phyloP scores from a whole-genome alignment of 345 rosid genomes.

The Microthlaspi erraticum region DNA sequence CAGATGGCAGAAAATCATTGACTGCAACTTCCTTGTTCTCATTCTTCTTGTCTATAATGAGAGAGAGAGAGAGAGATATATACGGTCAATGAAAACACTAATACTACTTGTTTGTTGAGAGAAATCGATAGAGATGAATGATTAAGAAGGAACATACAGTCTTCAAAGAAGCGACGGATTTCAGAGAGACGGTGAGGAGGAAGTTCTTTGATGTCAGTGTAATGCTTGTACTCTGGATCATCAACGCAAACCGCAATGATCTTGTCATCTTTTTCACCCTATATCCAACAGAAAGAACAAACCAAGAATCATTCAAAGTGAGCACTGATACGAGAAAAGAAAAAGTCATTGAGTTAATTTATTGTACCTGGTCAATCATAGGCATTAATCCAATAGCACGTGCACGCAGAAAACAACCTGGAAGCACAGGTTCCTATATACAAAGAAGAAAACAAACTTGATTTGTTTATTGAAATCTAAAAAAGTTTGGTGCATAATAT shows the following conservation, averaged over 20 bases:
- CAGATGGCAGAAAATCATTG: constrained; percentile 77
- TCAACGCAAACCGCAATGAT: constrained; percentile 98
- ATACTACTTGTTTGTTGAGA: not conserved
- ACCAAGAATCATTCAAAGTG: not conserved
- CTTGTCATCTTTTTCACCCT: constrained; percentile 99
- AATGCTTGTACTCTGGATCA: constrained; percentile 94
- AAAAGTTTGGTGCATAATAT: not conserved
- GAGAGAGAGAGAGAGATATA: not conserved
- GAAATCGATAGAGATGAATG: not conserved
- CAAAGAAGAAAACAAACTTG: not conserved
- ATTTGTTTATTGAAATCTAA: not conserved
- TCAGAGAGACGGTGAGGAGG: constrained; percentile 97
- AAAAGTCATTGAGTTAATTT: not conserved
- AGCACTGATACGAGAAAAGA: not conserved
- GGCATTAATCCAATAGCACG: constrained; percentile 98
- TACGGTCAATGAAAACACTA: constrained; percentile 29
- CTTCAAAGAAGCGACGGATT: constrained; percentile 97
- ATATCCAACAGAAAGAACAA: not conserved
- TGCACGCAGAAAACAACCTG: constrained; percentile 94
- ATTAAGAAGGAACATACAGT: constrained; percentile 60
- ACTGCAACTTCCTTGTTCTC: constrained; percentile 99
- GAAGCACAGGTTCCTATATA: constrained; percentile 87
- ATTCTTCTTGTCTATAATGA: constrained; percentile 79
- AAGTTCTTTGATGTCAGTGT: constrained; percentile 82
- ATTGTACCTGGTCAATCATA: constrained; percentile 87